Evolutionary conservation across 495 filamentous ascomycete genomes (phyloP).

Genomic region (Immersiella caudata): DNA sequence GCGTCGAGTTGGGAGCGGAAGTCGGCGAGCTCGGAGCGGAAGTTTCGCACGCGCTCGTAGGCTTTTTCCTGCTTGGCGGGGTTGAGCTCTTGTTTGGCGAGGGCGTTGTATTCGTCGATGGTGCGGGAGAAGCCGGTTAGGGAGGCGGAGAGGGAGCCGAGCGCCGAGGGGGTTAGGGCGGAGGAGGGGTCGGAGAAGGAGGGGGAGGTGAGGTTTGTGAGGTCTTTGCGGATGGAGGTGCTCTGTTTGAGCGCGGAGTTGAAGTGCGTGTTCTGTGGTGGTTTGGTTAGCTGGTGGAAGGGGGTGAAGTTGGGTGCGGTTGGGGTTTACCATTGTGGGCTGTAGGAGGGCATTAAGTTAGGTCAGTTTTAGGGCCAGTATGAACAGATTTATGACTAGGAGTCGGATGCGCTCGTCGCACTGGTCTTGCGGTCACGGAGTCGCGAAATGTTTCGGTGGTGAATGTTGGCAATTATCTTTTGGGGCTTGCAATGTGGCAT

Average conservation of each 20-base stretch:
- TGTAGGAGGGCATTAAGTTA: background rate
- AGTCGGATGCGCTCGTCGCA: background rate
- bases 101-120: conserved; percentile 85
- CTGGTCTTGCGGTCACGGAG: background rate
- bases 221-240: conserved; percentile 81
- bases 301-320: background rate
- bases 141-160: conserved; percentile 67
- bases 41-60: conserved; percentile 79
- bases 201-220: conserved; percentile 70
- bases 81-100: conserved; percentile 85
- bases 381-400: background rate
- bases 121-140: conserved; percentile 88
- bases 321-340: conserved; percentile 12
- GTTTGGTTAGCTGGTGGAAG: conserved; percentile 8
- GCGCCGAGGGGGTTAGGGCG: conserved; percentile 39
- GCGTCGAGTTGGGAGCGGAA: conserved; percentile 76
- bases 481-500: conserved; percentile 20
- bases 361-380: background rate
- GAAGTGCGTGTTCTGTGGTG: conserved; percentile 78
- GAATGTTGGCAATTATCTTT: background rate
- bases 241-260: conserved; percentile 95
- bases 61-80: conserved; percentile 89
- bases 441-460: background rate
- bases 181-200: conserved; percentile 44
- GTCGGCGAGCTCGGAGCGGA: conserved; percentile 77